Evolutionary conservation across 2,329 filamentous ascomycete species (phyloP), one percentile per base, ranked within the genome.

Genomic region (Graphilbum ipis-grandicollis): DNA sequence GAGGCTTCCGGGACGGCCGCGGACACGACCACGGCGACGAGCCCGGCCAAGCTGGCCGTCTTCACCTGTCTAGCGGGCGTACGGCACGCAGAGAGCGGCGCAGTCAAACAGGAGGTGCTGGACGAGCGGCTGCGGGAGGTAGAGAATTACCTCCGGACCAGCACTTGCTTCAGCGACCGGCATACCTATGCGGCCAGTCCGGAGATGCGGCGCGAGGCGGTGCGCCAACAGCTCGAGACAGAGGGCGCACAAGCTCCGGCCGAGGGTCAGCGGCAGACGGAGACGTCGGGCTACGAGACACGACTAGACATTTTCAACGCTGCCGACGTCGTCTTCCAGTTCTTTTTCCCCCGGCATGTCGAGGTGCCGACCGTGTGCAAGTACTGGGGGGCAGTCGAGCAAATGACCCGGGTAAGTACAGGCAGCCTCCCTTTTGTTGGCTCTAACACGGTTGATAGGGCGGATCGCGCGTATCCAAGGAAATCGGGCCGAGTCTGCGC

Each of bases 341-440:
- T 64, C 28, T 66, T 65, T 39, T 47, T 65, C 8, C 60, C 62
- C 1, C 28, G 44, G 0, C 39, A 47, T 2, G 53, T 54, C 18
- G 45, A 54, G 9, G 55, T 53, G 0, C 53, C 58, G 1, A 64
- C 58, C 3, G 50, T 51, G 1, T 40, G 42, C 5, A 63, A 60
- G 37, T 65, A 55, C 37, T 66, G 61, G 62, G 62, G 59, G 2
- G 56, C 60, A n/a, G 29, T 46, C 9, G 34, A 36, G 26, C 14
- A 14, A n/a, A n/a, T n/a, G n/a, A n/a, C n/a, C n/a, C n/a, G n/a
- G n/a, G n/a, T n/a, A n/a, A n/a, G n/a, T n/a, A n/a, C n/a, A n/a
- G n/a, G n/a, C n/a, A n/a, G n/a, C n/a, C n/a, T 28, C 25, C 13
- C 21, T 23, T 15, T 32, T 17, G 31, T 7, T 19, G 12, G 9